Evolutionary conservation across 2,329 filamentous ascomycete species (phyloP).

Genomic region (Xenoacremonium recifei): DNA sequence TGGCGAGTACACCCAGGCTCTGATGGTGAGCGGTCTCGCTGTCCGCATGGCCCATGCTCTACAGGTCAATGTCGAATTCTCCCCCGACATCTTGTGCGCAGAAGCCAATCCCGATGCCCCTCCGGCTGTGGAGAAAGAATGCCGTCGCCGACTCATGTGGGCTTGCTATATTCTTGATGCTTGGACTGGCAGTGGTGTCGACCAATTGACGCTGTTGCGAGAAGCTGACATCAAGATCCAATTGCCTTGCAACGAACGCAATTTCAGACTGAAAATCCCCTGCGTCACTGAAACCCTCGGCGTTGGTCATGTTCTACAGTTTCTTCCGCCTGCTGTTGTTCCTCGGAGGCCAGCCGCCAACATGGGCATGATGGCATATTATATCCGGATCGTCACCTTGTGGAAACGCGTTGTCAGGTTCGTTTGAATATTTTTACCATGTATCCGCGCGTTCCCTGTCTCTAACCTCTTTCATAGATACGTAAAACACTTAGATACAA

Average conservation of each 20-base stretch:
- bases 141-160: constrained; percentile 41
- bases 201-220: constrained; percentile 37
- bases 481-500: constrained; percentile 39
- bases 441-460: background rate
- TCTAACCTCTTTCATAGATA: constrained; percentile 29
- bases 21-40: constrained; percentile 40
- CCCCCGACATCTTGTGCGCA: constrained; percentile 37
- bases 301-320: constrained; percentile 40
- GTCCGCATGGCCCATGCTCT: constrained; percentile 42
- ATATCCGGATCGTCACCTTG: constrained; percentile 39
- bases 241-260: constrained; percentile 39
- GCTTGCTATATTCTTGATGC: constrained; percentile 41
- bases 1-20: constrained; percentile 38
- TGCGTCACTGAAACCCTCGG: constrained; percentile 40
- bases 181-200: constrained; percentile 38
- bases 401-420: constrained; percentile 40
- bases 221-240: constrained; percentile 42
- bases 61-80: constrained; percentile 37
- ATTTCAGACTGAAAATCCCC: constrained; percentile 40
- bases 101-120: constrained; percentile 28
- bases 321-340: constrained; percentile 37
- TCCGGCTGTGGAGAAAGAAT: constrained; percentile 37
- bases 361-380: constrained; percentile 44
- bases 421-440: constrained; percentile 12
- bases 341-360: constrained; percentile 39